Conservation (phyloP, 192 early-diverging fungal species). For the Mortierella hygrophila region DNA sequence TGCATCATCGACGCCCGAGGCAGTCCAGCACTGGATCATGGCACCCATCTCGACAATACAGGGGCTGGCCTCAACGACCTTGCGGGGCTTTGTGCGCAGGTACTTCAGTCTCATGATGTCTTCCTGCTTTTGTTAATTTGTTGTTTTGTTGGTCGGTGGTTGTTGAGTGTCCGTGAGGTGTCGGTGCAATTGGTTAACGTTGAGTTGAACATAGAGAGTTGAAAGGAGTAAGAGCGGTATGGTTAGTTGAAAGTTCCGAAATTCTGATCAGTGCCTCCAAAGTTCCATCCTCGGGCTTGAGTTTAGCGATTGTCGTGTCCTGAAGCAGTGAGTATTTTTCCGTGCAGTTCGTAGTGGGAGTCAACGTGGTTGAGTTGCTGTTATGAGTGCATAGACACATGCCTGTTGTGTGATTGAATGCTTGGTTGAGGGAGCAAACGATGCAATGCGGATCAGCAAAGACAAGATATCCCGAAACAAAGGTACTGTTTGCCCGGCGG, state of each 20-base stretch:
- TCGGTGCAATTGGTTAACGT: neutral
- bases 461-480: neutral
- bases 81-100: constrained; percentile 70
- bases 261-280: neutral
- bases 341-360: neutral
- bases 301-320: neutral
- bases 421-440: neutral
- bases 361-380: neutral
- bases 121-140: neutral
- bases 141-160: neutral
- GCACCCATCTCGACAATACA: constrained; percentile 71
- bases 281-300: neutral
- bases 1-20: constrained; percentile 64
- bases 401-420: neutral
- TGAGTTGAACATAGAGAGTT: neutral
- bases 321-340: neutral
- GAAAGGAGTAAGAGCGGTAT: neutral
- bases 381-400: neutral
- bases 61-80: constrained; percentile 64
- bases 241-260: neutral
- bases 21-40: constrained; percentile 73
- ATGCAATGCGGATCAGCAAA: constrained; percentile 3
- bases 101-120: constrained; percentile 69
- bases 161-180: neutral
- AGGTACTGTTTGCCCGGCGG: too few species aligned